Base-by-base conservation (phyloP, 129 eudicot genomes). In the Scalesia atractyloides region DNA sequence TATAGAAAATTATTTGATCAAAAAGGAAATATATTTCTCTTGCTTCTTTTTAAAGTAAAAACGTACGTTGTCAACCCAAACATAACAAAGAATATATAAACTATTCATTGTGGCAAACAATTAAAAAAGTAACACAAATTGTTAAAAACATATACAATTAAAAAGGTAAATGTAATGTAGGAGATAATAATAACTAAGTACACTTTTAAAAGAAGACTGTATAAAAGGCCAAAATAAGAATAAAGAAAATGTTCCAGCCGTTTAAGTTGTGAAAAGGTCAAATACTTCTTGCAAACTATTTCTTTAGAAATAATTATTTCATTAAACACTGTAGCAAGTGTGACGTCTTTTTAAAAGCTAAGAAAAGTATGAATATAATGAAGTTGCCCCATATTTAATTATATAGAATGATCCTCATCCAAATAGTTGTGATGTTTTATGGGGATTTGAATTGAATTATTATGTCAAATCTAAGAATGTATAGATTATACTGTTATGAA, bases 221-320 rank as follows among this genome's bases (percentile, higher is more conserved):
- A 56, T 20, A 3, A 56, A 57, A 20, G 63, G 63, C 63, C 63
- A 57, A 57, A 57, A 22, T 57, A 57, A 57, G 63, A 57, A 57
- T 57, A 57, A 3, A 57, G 10, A 57, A 57, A 20, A 22, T 57
- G 36, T 57, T 22, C 37, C 36, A 57, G 63, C 63, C 63, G 37
- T 22, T 57, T 57, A 57, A 57, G 63, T 57, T 22, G 16, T 57
- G 63, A 57, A 57, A 57, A 57, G 63, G 63, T 57, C 63, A 12
- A 11, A 57, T 57, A 57, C 7, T 57, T 18, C 61, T 19, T 54
- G 61, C 61, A 54, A 19, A 18, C 26, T 8, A 54, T 8, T 54
- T 18, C 61, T 54, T 54, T 54, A 54, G 61, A 54, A 54, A 19
- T 9, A 54, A 17, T 17, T 16, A 56, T 19, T 54, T 54, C 61